Base-by-base conservation (phyloP, 1,284 basidiomycete species). In the Inonotus obliquus region DNA sequence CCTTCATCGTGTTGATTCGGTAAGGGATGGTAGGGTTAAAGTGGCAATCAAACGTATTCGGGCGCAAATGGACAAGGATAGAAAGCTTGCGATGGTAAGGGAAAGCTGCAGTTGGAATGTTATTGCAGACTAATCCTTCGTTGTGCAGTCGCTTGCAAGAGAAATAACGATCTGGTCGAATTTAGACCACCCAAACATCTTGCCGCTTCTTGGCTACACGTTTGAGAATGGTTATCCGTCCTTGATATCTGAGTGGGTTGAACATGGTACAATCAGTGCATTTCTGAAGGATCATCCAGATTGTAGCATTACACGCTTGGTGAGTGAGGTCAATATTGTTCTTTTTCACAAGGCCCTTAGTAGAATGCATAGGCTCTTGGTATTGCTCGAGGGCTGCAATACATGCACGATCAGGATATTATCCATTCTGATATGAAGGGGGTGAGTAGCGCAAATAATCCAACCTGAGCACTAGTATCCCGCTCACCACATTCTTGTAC, bases 201-300 rank as follows among this genome's bases (percentile, higher is more conserved):
- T n/a, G n/a, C n/a, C n/a, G n/a, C n/a, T n/a, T n/a, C n/a, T n/a
- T n/a, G n/a, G n/a, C 59, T 63, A 54, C 39, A 35, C 39, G 13
- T 29, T 59, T 14, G 61, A 63, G 25, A 39, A 25, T 4, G 49
- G 41, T 32, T 55, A 49, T 29, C 61, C 61, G 2, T 37, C 38
- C 27, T 27, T 63, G 21, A 38, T 63, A 21, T 63, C 61, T 21
- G 61, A 63, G 32, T 63, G 49, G 48, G 54, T 63, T 21, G n/a
- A n/a, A n/a, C 44, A 59, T 29, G 57, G 61, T 7, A 61, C 59
- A 4, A 4, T 25, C n/a, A 35, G 52, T 13, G 56, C 37, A 21
- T 13, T 54, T 2, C 17, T 5, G 21, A n/a, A 38, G 14, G n/a
- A 47, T 11, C 38, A n/a, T 4, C n/a, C 29, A 10, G 49, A 51